phyloP scores from a whole-genome alignment of 345 rosid species.

The Linum tenue region DNA sequence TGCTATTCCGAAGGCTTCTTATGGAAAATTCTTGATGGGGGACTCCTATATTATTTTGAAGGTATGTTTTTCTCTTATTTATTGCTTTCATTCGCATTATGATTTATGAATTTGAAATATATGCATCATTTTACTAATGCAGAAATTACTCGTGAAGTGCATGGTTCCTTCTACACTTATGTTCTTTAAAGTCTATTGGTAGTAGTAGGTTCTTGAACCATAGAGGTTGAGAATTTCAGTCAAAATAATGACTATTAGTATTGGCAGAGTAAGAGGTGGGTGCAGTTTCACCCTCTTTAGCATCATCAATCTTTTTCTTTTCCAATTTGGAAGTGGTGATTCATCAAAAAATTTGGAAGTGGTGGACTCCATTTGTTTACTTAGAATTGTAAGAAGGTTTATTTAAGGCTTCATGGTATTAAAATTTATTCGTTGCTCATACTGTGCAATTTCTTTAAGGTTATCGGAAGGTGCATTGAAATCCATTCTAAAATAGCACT shows the following conservation, averaged over 20 bases:
- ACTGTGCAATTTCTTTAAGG: neutral
- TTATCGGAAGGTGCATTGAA: neutral
- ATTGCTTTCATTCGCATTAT: neutral
- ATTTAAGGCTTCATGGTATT: neutral
- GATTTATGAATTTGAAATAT: neutral
- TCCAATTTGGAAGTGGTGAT: no score
- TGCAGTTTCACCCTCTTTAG: neutral
- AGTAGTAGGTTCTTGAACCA: no score
- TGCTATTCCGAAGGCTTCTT: slow-evolving; percentile 51
- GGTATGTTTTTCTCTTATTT: slow-evolving; percentile 34
- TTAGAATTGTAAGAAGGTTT: neutral
- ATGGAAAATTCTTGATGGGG: slow-evolving; percentile 87
- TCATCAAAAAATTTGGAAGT: neutral
- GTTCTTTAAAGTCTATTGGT: no score
- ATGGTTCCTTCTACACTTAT: no score
- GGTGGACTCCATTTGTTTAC: neutral
- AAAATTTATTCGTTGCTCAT: neutral
- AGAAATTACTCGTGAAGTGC: neutral
- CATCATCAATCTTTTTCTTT: neutral
- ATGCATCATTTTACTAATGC: neutral
- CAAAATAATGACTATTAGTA: neutral
- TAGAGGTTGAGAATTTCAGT: neutral
- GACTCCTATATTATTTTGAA: slow-evolving; percentile 87
- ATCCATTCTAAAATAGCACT: neutral
- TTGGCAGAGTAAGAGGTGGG: neutral